A percentile compares a stretch with the other conserved stretches of the same genome.
Conservation (phyloP, 345 rosid genomes). For the Murraya koenigii region DNA sequence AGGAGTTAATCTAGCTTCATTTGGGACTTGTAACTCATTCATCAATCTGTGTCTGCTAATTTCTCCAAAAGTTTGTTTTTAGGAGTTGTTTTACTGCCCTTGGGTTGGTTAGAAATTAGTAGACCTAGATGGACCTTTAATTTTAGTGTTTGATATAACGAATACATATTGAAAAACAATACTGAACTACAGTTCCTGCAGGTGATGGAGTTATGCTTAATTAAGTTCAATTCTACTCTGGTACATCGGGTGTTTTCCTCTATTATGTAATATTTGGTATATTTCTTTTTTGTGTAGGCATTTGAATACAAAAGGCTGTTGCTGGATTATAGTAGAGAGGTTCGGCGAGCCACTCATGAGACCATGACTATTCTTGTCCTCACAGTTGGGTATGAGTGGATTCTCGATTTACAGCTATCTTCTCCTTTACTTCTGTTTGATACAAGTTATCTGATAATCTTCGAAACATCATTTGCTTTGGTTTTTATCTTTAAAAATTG, state of each 20-base stretch:
- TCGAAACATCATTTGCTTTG: neutral
- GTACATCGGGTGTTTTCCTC: neutral
- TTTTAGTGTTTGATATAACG: conserved; percentile 1
- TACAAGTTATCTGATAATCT: conserved; percentile 12
- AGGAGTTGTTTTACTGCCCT: neutral
- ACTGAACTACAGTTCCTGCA: neutral
- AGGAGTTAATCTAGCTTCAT: neutral
- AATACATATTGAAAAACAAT: neutral
- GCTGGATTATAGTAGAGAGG: conserved; percentile 90
- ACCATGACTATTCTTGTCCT: conserved; percentile 74
- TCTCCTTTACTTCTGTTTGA: conserved; percentile 2
- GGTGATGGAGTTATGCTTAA: neutral
- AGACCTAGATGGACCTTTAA: neutral
- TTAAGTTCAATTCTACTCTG: conserved; percentile 10
- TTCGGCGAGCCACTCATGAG: conserved; percentile 89
- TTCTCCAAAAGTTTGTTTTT: neutral
- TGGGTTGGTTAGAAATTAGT: neutral
- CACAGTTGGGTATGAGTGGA: conserved; percentile 61
- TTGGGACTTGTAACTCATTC: neutral
- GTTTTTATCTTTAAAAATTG: neutral
- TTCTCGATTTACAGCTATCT: conserved; percentile 5
- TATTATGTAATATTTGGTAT: neutral
- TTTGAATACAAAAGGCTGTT: conserved; percentile 88
- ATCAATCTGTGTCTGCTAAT: neutral
- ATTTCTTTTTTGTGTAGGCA: conserved; percentile 41